Conservation (phyloP, 1,284 basidiomycete species). For the Bondarzewia mesenterica region DNA sequence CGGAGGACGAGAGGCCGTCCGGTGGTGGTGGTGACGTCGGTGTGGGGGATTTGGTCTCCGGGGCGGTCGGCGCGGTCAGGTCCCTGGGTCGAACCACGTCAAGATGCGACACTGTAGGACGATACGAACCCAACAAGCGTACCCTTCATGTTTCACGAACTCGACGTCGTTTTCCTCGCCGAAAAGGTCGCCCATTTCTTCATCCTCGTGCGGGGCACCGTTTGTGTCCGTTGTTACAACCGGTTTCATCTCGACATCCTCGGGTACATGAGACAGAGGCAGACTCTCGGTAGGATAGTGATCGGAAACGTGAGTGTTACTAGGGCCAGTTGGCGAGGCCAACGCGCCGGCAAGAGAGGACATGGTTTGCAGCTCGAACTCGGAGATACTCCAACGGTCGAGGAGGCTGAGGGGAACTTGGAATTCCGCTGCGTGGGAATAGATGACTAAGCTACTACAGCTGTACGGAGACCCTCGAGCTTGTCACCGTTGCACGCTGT, state of each 20-base stretch:
- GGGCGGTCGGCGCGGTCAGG: constrained; percentile 11
- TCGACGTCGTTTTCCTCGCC: constrained; percentile 62
- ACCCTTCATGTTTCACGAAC: constrained; percentile 32
- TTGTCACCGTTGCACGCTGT: too few species aligned
- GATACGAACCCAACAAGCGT: constrained; percentile 3
- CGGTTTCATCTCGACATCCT: constrained; percentile 38
- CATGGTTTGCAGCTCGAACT: constrained; percentile 24
- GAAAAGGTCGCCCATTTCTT: constrained; percentile 72
- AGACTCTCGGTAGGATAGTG: background rate
- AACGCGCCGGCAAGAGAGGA: constrained; percentile 35
- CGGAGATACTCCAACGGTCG: too few species aligned
- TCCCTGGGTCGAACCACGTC: constrained; percentile 3
- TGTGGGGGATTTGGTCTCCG: constrained; percentile 18
- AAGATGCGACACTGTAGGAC: too few species aligned
- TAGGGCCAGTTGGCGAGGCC: constrained; percentile 13
- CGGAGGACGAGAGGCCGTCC: constrained; percentile 55
- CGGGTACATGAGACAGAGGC: constrained; percentile 9
- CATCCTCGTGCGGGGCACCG: constrained; percentile 30
- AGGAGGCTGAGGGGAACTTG: too few species aligned
- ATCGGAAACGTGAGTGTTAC: constrained; percentile 3
- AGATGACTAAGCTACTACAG: too few species aligned
- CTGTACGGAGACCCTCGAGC: too few species aligned
- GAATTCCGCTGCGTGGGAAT: too few species aligned
- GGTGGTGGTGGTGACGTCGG: constrained; percentile 37
- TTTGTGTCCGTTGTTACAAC: constrained; percentile 14